Evolutionary conservation across 163 green algal species (phyloP).

Genomic region (Chloromonas sp.): DNA sequence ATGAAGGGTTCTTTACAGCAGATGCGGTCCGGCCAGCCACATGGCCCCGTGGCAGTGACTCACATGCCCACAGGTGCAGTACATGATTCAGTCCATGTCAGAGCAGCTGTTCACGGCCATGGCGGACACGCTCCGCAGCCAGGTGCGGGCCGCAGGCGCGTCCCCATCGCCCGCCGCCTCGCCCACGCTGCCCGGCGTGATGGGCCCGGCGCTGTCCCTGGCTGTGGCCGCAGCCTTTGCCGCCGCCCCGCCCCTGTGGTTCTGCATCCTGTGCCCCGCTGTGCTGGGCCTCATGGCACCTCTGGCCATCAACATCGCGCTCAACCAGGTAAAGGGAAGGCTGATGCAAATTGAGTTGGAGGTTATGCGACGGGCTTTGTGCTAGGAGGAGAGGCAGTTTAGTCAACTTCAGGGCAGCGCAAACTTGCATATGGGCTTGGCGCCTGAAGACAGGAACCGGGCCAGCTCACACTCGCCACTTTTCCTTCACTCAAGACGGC

Average conservation of each 20-base stretch:
- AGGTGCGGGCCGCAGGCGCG: not conserved
- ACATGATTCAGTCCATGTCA: not conserved
- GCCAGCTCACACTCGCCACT: too few relatives aligned
- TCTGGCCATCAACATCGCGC: conserved; percentile 51
- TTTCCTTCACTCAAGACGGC: too few relatives aligned
- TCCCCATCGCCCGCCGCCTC: not conserved
- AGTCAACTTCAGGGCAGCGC: too few relatives aligned
- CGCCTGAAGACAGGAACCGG: too few relatives aligned
- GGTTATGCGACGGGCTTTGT: not conserved
- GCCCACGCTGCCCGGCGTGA: not conserved
- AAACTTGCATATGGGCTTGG: too few relatives aligned
- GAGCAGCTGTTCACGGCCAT: not conserved
- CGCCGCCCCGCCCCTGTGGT: conserved; percentile 22
- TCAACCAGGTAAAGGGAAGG: conserved; percentile 27
- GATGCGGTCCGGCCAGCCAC: too few relatives aligned
- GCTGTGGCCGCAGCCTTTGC: conserved; percentile 19
- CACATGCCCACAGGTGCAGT: not conserved
- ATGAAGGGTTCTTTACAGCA: too few relatives aligned
- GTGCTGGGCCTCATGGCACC: conserved; percentile 58
- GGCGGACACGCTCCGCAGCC: not conserved
- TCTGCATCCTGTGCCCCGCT: conserved; percentile 58
- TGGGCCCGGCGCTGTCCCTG: conserved; percentile 3
- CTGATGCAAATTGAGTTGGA: not conserved
- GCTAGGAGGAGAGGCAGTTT: not conserved
- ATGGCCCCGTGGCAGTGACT: too few relatives aligned